Evolutionary conservation across 73 alveolate genomes (phyloP).

Genomic region (Paramecium caudatum): DNA sequence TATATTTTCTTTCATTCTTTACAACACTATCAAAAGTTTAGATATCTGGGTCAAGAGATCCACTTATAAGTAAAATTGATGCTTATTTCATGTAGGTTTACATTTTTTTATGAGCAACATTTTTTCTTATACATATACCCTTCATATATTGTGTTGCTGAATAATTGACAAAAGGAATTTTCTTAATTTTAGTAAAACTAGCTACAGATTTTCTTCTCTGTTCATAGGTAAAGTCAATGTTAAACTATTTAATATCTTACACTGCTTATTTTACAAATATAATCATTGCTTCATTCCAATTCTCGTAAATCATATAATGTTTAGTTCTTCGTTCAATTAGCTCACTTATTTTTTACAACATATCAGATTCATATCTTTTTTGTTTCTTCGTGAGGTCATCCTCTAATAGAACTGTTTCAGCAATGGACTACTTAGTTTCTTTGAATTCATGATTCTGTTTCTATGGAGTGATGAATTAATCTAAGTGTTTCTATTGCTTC

Average conservation of each 20-base stretch:
- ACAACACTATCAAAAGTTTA: conserved; percentile 35
- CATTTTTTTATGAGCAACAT: conserved; percentile 42
- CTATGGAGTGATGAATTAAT: no score
- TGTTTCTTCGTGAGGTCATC: neutral
- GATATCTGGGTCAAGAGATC: neutral
- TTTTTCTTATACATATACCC: conserved; percentile 5
- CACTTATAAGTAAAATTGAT: neutral
- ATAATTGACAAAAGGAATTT: conserved; percentile 21
- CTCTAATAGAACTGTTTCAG: neutral
- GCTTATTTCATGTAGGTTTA: conserved; percentile 24
- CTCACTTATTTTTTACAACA: neutral
- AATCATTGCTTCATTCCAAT: neutral
- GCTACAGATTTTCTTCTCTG: neutral
- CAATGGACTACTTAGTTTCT: neutral
- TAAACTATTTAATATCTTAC: neutral
- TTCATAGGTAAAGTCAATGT: neutral
- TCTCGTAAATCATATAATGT: neutral
- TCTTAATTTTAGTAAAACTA: neutral
- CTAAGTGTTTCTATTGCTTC: no score
- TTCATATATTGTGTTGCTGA: conserved; percentile 12
- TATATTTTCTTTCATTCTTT: neutral
- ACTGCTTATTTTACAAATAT: neutral
- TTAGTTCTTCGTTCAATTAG: neutral
- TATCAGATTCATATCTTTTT: neutral
- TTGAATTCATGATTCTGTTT: no score